Evolutionary conservation across 176 grass and related monocot genomes (phyloP).

Genomic region (Canna indica): DNA sequence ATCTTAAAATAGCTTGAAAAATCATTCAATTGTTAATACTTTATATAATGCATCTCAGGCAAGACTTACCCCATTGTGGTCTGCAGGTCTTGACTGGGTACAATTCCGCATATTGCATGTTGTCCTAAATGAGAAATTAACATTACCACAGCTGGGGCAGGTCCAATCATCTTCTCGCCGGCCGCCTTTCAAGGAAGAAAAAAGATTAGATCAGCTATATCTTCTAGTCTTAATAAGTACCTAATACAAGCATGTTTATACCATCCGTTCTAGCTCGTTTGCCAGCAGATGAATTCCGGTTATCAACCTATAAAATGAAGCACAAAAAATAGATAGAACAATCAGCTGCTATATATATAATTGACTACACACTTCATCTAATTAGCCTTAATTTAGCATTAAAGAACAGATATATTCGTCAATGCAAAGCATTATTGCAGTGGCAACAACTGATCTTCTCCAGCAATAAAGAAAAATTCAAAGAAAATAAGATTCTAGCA

Average conservation of each 20-base stretch:
- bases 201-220: not conserved
- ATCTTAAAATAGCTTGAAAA: not conserved
- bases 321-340: not conserved
- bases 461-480: no score
- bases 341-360: not conserved
- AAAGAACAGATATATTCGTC: not conserved
- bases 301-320: conserved; percentile 42
- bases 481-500: no score
- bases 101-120: conserved; percentile 92
- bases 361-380: not conserved
- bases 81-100: conserved; percentile 55
- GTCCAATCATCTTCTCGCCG: conserved; percentile 78
- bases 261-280: conserved; percentile 85
- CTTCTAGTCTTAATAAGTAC: not conserved
- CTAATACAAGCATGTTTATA: conserved; percentile 10
- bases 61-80: conserved; percentile 38
- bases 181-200: conserved; percentile 31
- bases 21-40: not conserved
- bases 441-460: no score
- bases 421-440: no score
- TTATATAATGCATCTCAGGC: not conserved
- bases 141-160: conserved; percentile 70
- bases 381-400: not conserved
- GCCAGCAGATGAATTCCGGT: conserved; percentile 53
- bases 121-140: conserved; percentile 86